Conservation (phyloP, 177 flowering plant genomes). For the Vitis hybrid region DNA sequence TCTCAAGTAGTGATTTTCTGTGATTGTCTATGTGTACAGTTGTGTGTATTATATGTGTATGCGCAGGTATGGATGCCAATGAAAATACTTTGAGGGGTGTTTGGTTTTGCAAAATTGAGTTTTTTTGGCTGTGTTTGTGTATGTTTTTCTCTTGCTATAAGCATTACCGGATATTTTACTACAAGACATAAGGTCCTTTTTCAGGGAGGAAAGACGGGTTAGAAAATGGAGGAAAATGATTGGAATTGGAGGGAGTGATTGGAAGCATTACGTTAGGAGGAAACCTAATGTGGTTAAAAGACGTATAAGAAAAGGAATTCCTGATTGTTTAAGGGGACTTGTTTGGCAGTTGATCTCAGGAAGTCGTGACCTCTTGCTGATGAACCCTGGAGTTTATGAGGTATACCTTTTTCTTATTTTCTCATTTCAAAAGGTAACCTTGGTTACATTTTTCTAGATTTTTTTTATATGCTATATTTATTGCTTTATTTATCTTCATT, state of each 20-base stretch:
- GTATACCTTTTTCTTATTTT: slow-evolving; percentile 29
- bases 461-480: not conserved
- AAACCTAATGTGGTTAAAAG: slow-evolving; percentile 90
- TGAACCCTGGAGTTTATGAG: slow-evolving; percentile 99
- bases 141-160: no score
- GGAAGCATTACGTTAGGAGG: slow-evolving; percentile 91
- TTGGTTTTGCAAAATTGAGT: no score
- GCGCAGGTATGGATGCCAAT: no score
- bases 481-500: not conserved
- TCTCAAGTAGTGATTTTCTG: no score
- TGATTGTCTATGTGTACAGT: no score
- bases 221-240: slow-evolving; percentile 99
- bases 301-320: slow-evolving; percentile 92
- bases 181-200: slow-evolving; percentile 2
- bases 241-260: slow-evolving; percentile 95
- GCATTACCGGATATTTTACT: no score
- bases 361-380: slow-evolving; percentile 90
- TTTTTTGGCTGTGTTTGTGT: no score
- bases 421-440: not conserved
- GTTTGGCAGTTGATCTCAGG: slow-evolving; percentile 99
- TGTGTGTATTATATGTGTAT: no score
- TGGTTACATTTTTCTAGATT: not conserved
- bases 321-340: slow-evolving; percentile 94
- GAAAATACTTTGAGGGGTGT: no score
- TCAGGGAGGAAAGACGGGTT: slow-evolving; percentile 83